Evolutionary conservation across 306 rosid species (phyloP).

Genomic region (Vigna radiata): DNA sequence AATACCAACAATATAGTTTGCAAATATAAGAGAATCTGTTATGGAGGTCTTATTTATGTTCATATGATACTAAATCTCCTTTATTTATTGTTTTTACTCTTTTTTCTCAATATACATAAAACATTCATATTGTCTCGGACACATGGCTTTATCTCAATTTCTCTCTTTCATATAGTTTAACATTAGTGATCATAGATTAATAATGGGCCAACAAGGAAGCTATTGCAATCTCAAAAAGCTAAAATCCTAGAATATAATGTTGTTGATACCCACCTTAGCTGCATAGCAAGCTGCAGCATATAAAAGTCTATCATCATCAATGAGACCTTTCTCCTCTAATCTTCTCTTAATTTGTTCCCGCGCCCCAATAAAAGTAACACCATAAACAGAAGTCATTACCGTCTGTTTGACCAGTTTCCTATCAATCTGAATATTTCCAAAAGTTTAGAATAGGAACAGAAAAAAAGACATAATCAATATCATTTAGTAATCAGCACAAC

Average conservation of each 20-base stretch:
- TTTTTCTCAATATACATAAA: too few relatives aligned
- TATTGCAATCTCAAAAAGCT: constrained; percentile 20
- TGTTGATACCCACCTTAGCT: constrained; percentile 70
- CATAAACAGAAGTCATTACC: constrained; percentile 94
- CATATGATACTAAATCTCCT: too few relatives aligned
- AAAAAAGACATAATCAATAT: constrained; percentile 32
- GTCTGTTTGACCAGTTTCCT: constrained; percentile 90
- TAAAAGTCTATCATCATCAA: constrained; percentile 69
- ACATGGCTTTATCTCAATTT: too few relatives aligned
- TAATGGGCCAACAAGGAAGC: constrained; percentile 28
- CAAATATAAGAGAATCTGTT: too few relatives aligned
- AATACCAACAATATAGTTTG: too few relatives aligned
- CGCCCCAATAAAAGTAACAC: constrained; percentile 89
- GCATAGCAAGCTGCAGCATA: constrained; percentile 83
- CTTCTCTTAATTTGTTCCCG: constrained; percentile 88
- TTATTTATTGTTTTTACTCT: too few relatives aligned
- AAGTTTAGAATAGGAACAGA: constrained; percentile 36
- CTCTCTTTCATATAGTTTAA: too few relatives aligned
- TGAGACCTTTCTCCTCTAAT: constrained; percentile 80
- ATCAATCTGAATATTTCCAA: constrained; percentile 72
- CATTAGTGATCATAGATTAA: neutral
- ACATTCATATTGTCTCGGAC: too few relatives aligned
- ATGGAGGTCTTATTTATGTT: too few relatives aligned
- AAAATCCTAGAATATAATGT: constrained; percentile 18
- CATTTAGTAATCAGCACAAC: constrained; percentile 24